Evolutionary conservation across 2,329 filamentous ascomycete genomes (phyloP), one percentile per base, ranked within the genome.

Genomic region (Verticillium dahliae): DNA sequence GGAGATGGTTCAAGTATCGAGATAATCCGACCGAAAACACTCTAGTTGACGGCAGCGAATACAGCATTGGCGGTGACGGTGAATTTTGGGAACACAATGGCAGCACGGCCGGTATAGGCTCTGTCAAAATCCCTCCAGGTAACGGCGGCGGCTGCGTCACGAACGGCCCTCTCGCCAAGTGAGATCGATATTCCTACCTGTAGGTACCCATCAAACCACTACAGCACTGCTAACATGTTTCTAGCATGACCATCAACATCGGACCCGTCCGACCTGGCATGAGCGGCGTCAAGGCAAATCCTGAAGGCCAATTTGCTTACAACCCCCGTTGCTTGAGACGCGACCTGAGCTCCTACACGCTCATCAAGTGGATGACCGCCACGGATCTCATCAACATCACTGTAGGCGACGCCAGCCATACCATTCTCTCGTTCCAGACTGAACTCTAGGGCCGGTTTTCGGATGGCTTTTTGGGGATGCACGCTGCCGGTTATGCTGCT

Each of bases 1-100:
- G 74, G 71, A 70, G 75, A 61, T 77, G 74, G 75, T 67, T 69
- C 15, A 67, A 68, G 9, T 70, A 73, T 59, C 66, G 69, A 14
- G 59, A 67, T 9, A 65, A 67, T 54, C 66, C 72, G 56, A 64
- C 69, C 52, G 72, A 66, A 65, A 75, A 72, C n/a, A 69, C 74
- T 10, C 67, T 78, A 31, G 76, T 75, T 63, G 75, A 79, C 58
- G 76, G 77, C 39, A 76, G 72, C 58, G 72, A 71, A 1, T 72
- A 68, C 60, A 75, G 72, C 13, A 69, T 78, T 65, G 73, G 72
- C 13, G 74, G 75, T n/a, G 73, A 78, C 55, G 76, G 77, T 5
- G 72, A 60, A 11, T 68, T 68, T 60, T 67, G 75, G 60, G 57
- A 68, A 50, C 67, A 68, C 31, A 65, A 70, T 34, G 67, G 60